Conservation (phyloP, 1,284 basidiomycete genomes). For the Ustilago trichophora region DNA sequence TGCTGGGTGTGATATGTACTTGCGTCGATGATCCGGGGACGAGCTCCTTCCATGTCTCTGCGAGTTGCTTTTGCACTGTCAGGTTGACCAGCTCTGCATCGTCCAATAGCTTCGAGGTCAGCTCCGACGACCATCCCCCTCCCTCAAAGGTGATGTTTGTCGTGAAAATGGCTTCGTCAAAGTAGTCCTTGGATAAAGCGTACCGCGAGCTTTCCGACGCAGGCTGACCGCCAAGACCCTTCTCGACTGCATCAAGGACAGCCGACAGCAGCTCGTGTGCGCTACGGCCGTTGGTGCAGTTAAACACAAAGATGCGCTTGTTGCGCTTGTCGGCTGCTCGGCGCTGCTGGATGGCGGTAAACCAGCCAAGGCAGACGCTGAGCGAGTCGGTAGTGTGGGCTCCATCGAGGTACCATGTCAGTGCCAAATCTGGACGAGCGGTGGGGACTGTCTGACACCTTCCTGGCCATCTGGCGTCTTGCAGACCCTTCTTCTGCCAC, state of each 20-base stretch:
- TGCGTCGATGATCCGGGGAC: slow-evolving; percentile 13
- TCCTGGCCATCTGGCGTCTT: slow-evolving; percentile 89
- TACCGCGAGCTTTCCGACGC: slow-evolving; percentile 1
- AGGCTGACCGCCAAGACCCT: neutral
- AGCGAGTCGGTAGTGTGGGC: slow-evolving; percentile 94
- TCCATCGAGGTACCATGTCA: slow-evolving; percentile 91
- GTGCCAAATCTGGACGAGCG: slow-evolving; percentile 68
- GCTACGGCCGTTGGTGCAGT: slow-evolving; percentile 91
- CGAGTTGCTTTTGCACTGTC: slow-evolving; percentile 56
- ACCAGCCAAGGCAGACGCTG: slow-evolving; percentile 87
- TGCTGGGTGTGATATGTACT: slow-evolving; percentile 81
- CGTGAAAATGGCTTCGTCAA: slow-evolving; percentile 90
- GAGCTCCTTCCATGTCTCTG: slow-evolving; percentile 49
- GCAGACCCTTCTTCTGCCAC: slow-evolving; percentile 74
- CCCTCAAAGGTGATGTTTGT: slow-evolving; percentile 92
- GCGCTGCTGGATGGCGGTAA: slow-evolving; percentile 41
- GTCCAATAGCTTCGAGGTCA: slow-evolving; percentile 53
- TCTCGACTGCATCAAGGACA: slow-evolving; percentile 69
- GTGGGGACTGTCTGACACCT: slow-evolving; percentile 82
- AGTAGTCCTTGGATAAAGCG: slow-evolving; percentile 67
- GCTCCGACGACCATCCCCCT: slow-evolving; percentile 81
- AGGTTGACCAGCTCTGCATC: slow-evolving; percentile 51
- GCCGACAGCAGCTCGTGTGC: slow-evolving; percentile 77
- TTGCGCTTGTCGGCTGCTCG: slow-evolving; percentile 38
- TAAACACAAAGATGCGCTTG: slow-evolving; percentile 83